Evolutionary conservation across 768 basidiomycete genomes (phyloP), one percentile per base, ranked within the genome.

Genomic region (Termitomyces sp.): DNA sequence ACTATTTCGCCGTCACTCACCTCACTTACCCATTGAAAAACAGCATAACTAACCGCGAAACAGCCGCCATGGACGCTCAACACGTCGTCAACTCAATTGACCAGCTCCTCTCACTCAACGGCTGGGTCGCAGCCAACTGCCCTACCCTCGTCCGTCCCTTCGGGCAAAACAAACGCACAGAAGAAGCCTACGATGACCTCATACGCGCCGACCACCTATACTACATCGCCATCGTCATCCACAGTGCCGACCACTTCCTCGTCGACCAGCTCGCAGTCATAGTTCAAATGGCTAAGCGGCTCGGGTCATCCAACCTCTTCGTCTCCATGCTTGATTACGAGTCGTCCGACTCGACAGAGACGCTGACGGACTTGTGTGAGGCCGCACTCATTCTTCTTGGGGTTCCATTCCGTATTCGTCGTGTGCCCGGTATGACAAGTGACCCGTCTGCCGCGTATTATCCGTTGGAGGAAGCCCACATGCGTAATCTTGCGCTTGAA

Each of bases 321-420:
- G 96, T 99, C 42, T 97, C 95, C 8, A 96, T 99, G 92, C 80
- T 99, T 60, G 97, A 99, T 74, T 96, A 96, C 73, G 92, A 92
- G 61, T 98, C 96, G 9, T 88, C 87, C 5, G 97, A 98, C 75
- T 94, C 96, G 2, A 98, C 97, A 0, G 91, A 93, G 57, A 98
- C 95, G 1, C 81, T 99, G 48, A 89, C 89, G 3, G 97, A 99
- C 74, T 82, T 99, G 13, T 96, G 93, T 67, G 97, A 99, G 73
- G 92, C 94, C 0, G 95, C 98, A 8, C 81, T 99, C 55, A 97
- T 90, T 0, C 85, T 98, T 18, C 86, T 98, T 22, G 93, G 95
- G 3, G 88, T 99, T 33, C 91, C 96, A 0, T 99, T 94, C 76
- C 80, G 96, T 60, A 98, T 99, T 54, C 82, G 92, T 57, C 82